Evolutionary conservation across 805 yeast genomes (phyloP), one percentile per base, ranked within the genome.

Genomic region (Wickerhamiella lipophila): DNA sequence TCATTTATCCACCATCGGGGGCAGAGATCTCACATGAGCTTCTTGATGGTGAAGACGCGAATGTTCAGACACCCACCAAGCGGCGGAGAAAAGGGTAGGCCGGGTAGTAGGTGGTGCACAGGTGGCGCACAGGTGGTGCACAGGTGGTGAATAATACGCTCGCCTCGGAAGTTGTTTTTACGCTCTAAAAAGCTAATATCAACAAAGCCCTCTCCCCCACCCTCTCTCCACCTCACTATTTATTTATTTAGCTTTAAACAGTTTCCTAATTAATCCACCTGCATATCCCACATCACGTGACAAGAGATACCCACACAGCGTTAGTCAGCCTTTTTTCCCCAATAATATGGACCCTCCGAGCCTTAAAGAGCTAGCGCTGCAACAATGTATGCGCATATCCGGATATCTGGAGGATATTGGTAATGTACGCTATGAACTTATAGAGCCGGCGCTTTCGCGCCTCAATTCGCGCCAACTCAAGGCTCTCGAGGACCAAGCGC

Each of bases 401-500:
- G 22, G 49, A 22, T 25, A 46, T 22, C 61, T 68, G 22, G 42
- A 47, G 2, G 71, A 68, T 45, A 58, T 68, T 16, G 72, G 72
- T n/a, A 61, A 57, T 18, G 55, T 65, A 6, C 66, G 68, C 3
- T 69, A 59, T 50, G 61, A 57, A 12, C 50, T 67, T n/a, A 60
- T 64, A 2, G 55, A 56, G 53, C 71, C 72, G 1, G 56, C 68
- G 11, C 56, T 68, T 27, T 51, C 55, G 29, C 56, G 56, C 32
- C 50, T 66, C 53, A 46, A 59, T 2, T 62, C 66, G 2, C 56
- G 53, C 16, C 70, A 67, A 52, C 58, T 68, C 42, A 54, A 54
- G n/a, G 49, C 52, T 12, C 54, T 67, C 15, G 70, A 66, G 49
- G 34, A 47, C 23, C 51, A 49, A 4, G 41, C 58, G 29, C 67